Evolutionary conservation across 306 rosid species (phyloP).

Genomic region (Betula pendula): DNA sequence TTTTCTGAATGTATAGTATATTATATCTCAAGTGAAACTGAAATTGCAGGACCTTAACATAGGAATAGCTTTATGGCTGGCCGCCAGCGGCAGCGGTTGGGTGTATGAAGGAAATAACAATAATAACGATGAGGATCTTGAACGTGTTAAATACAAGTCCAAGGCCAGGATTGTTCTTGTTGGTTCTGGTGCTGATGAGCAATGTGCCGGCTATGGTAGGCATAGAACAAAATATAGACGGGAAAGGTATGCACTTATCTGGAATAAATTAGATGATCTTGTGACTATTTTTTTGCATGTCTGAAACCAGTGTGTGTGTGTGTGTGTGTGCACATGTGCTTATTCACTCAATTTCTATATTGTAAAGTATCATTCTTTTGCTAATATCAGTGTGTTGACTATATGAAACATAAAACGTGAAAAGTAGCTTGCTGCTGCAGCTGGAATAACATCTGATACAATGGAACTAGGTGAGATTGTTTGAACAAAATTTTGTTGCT

Average conservation of each 20-base stretch:
- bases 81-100: constrained; percentile 88
- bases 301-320: background rate
- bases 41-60: constrained; percentile 78
- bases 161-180: constrained; percentile 89
- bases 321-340: background rate
- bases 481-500: background rate
- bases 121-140: constrained; percentile 42
- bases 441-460: background rate
- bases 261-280: background rate
- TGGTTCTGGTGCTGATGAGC: constrained; percentile 99
- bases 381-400: background rate
- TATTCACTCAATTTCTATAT: background rate
- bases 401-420: too few species aligned
- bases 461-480: background rate
- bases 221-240: constrained; percentile 80
- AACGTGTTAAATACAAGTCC: constrained; percentile 65
- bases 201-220: constrained; percentile 99
- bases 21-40: constrained; percentile 20
- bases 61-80: constrained; percentile 93
- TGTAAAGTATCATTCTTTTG: background rate
- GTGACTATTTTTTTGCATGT: background rate
- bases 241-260: constrained; percentile 56
- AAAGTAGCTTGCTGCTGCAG: background rate
- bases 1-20: constrained; percentile 18
- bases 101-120: constrained; percentile 44